These are phyloP conservation scores for Halophytophthora batemanensis DNA, from an alignment of 352 stramenopile genomes.

Conservation along the genomic window DNA sequence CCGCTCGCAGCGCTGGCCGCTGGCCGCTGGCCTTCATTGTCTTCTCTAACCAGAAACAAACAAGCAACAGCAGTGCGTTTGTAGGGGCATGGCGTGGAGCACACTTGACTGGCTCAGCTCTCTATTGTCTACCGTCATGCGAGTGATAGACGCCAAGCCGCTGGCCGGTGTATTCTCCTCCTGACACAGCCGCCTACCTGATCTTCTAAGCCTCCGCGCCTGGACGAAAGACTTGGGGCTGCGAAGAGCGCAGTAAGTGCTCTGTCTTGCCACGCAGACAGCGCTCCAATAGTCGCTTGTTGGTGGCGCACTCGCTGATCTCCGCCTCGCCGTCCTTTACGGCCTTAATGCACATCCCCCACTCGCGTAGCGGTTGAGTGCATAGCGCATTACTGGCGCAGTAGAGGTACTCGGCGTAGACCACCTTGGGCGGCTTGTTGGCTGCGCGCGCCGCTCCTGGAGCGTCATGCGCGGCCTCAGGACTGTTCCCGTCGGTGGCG, in stretches of 20 bases:
- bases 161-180: constrained; percentile 7
- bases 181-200: not conserved
- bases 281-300: constrained; percentile 69
- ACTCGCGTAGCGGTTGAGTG: constrained; percentile 43
- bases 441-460: constrained; percentile 5
- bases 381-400: constrained; percentile 56
- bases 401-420: constrained; percentile 67
- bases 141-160: constrained; percentile 23
- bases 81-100: not conserved
- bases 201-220: constrained; percentile 16
- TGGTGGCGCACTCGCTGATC: constrained; percentile 40
- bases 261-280: constrained; percentile 68
- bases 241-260: constrained; percentile 55
- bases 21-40: not conserved
- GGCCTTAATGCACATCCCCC: constrained; percentile 49
- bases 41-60: constrained; percentile 1
- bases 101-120: not conserved
- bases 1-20: not conserved
- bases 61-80: too few species aligned
- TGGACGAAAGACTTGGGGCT: constrained; percentile 60
- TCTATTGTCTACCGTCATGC: not conserved
- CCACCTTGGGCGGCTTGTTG: constrained; percentile 33
- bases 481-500: not conserved
- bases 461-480: not conserved
- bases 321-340: constrained; percentile 33